Base-by-base conservation (phyloP, 164 flowering plant species). In the Aristolochia californica region DNA sequence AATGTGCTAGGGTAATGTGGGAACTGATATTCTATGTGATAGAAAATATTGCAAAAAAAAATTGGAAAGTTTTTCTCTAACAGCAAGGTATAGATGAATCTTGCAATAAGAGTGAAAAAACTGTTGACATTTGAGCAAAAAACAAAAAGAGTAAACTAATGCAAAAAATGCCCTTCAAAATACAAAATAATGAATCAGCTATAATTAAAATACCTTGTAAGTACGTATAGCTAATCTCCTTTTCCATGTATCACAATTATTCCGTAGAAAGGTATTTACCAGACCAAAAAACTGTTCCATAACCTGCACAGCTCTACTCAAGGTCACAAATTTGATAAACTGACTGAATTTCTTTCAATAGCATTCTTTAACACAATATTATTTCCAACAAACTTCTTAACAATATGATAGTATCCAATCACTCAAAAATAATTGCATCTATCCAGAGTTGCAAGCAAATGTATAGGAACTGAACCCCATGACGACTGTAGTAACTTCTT, bases 281-380 rank as follows among this genome's bases (percentile, higher is more conserved):
- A 93, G 71, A 65, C 86, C 85, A 72, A 93, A 93, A 73, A 89
- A 83, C 70, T 93, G 99, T 70, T 93, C 99, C 99, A 93, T 93
- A 23, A 93, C 99, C 99, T 93, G 87, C 72, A 75, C 48, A 58
- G 59, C n/a, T n/a, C n/a, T n/a, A n/a, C n/a, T 26, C 54, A 24
- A 34, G 40, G 10, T 34, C 10, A 34, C 40, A 5, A 9, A 2
- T 5, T 34, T 34, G 40, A 34, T 34, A 34, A 34, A 34, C 40
- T 34, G 40, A 12, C 40, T 34, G 10, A 34, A 34, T 2, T 3
- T n/a, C n/a, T n/a, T 28, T 2, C 3, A 28, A 3, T 7, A 28
- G 34, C 34, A 3, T 34, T 34, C 0, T 7, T 34, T 34, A 34
- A 34, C 0, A 2, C 1, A 34, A 12, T 34, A 34, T 5, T 34